Evolutionary conservation across 768 basidiomycete species (phyloP), one percentile per base, ranked within the genome.

Genomic region (Termitomyces titanicus): DNA sequence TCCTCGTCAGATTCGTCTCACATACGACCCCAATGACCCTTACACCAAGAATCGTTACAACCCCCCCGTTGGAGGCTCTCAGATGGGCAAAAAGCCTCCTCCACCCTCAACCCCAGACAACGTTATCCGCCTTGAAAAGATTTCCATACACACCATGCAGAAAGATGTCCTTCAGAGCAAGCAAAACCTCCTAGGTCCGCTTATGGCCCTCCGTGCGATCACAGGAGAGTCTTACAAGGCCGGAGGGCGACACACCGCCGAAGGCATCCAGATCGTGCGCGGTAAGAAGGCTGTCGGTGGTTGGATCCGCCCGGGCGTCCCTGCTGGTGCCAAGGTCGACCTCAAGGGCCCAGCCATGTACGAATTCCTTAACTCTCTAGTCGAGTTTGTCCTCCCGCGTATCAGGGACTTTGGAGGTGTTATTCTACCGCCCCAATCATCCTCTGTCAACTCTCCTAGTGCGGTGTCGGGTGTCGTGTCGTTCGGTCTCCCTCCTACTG

Each of bases 361-460:
- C 75, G 89, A 92, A 63, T 98, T 98, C 72, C 76, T 98, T 54
- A 84, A 84, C 54, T 86, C 84, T 8, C 81, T 99, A 63, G 83
- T 86, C 64, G 94, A 98, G 65, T 97, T 98, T 65, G 96, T 99
- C 55, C 75, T 98, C n/a, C 96, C 96, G 1, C 85, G 96, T 20
- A 70, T 97, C 50, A 83, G 94, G 64, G 95, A 98, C 65, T 99
- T 94, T 74, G 76, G 79, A 11, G 97, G 96, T 27, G 66, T 99
- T 60, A 69, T 82, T 4, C 75, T 99, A 18, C 92, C 92, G n/a
- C 81, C 86, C 5, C 74, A 85, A 12, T 85, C 85, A 0, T 78
- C 82, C n/a, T 85, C 81, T 35, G 74, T 81, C 39, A 82, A 86
- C 59, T 88, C 86, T 1, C 86, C 92, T 1, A 85, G 83, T 52